Conservation (phyloP, 2,329 filamentous ascomycete genomes). For the Dactylella cylindrospora region DNA sequence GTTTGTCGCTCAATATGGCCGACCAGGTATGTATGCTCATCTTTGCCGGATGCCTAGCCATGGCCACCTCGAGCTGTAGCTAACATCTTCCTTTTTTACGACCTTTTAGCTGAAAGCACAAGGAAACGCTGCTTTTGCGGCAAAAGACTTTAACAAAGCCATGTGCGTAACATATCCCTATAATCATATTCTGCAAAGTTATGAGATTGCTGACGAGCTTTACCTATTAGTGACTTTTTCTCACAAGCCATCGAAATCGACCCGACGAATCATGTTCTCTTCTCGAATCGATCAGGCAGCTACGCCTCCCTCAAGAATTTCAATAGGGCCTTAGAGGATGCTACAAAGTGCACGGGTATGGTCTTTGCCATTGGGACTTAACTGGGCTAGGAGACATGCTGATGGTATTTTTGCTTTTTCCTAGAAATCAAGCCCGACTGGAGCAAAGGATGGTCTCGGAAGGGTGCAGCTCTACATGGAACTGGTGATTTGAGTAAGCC, state of each 20-base stretch:
- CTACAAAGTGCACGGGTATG: slow-evolving; percentile 74
- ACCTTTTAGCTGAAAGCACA: slow-evolving; percentile 77
- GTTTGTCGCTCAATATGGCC: no score
- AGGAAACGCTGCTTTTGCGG: slow-evolving; percentile 97
- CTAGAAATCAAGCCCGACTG: slow-evolving; percentile 89
- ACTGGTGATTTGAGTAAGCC: slow-evolving; percentile 71
- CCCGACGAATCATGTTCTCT: slow-evolving; percentile 90
- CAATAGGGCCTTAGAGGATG: slow-evolving; percentile 80
- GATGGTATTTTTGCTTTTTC: not conserved
- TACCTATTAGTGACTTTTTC: slow-evolving; percentile 74
- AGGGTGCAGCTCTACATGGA: slow-evolving; percentile 87
- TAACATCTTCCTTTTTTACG: not conserved
- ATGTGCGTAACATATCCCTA: slow-evolving; percentile 66
- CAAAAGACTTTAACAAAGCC: slow-evolving; percentile 94
- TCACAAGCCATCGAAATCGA: slow-evolving; percentile 87
- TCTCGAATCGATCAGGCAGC: slow-evolving; percentile 89
- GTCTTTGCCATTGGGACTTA: not conserved
- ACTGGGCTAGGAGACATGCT: not conserved
- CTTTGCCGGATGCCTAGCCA: not conserved
- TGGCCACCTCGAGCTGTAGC: no score
- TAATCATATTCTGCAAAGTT: slow-evolving; percentile 30
- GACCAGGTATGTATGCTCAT: not conserved
- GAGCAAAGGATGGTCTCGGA: slow-evolving; percentile 94
- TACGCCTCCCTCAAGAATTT: slow-evolving; percentile 89
- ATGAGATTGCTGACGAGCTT: slow-evolving; percentile 12